A percentile compares a stretch with the other conserved stretches of the same genome.
phyloP scores from a whole-genome alignment of 768 basidiomycete genomes.

The Trametes cingulata region DNA sequence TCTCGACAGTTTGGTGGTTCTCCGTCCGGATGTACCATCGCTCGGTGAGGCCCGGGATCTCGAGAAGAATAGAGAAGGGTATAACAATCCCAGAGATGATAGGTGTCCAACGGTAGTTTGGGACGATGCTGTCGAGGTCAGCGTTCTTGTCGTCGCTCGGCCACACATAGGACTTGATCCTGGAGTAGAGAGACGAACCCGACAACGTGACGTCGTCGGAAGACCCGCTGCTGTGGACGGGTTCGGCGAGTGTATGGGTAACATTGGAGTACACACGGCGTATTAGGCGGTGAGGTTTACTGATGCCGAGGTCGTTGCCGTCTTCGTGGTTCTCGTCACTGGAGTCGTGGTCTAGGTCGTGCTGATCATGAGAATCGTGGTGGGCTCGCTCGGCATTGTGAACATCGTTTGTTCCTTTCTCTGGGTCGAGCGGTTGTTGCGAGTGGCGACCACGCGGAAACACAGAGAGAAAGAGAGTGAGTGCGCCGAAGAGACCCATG shows the following conservation, averaged over 20 bases:
- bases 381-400: background rate
- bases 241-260: background rate
- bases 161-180: constrained; percentile 17
- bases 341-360: background rate
- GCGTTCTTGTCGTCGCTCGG: constrained; percentile 5
- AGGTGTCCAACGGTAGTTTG: constrained; percentile 63
- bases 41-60: constrained; percentile 78
- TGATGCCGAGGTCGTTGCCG: background rate
- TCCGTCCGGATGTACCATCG: constrained; percentile 69
- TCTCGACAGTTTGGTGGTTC: constrained; percentile 46
- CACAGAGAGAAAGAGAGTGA: no score
- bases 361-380: background rate
- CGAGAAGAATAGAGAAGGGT: constrained; percentile 79
- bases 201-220: constrained; percentile 2
- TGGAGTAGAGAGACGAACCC: background rate
- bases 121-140: constrained; percentile 36
- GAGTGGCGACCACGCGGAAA: no score
- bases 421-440: background rate
- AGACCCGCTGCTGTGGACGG: background rate
- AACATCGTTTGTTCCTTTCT: background rate
- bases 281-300: background rate
- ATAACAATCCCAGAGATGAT: constrained; percentile 68
- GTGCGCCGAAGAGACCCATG: no score
- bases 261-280: constrained; percentile 3
- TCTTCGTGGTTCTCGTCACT: background rate